Percentiles rank a stretch among this genome's conserved stretches.
phyloP scores from a whole-genome alignment of 208 protist species.

The Acanthamoeba castellanii region DNA sequence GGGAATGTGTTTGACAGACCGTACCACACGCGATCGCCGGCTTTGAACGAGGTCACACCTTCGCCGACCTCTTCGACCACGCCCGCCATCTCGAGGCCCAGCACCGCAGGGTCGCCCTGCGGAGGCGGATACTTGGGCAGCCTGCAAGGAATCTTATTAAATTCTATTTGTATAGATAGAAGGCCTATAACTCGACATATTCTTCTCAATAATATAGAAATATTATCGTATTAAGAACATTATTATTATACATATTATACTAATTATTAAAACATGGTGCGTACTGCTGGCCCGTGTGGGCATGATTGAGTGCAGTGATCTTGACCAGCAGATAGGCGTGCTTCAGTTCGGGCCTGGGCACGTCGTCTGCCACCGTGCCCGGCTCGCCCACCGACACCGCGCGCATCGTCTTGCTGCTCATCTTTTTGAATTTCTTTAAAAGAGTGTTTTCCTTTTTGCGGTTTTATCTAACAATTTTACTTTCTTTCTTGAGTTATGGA shows the following conservation, averaged over 20 bases:
- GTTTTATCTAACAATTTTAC: too few relatives aligned
- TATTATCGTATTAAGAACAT: too few relatives aligned
- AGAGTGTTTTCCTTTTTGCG: too few relatives aligned
- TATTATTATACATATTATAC: not conserved
- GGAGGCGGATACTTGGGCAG: constrained; percentile 93
- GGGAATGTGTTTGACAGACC: too few relatives aligned
- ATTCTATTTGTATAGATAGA: too few relatives aligned
- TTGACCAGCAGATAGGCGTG: constrained; percentile 90
- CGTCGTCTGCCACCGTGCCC: not conserved
- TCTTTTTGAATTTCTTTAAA: not conserved
- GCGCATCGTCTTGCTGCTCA: constrained; percentile 7
- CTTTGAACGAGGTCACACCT: not conserved
- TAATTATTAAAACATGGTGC: not conserved
- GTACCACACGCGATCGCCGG: not conserved
- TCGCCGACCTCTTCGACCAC: not conserved
- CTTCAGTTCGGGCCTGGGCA: not conserved
- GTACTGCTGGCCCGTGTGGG: constrained; percentile 86
- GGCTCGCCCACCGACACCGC: constrained; percentile 7
- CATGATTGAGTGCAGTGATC: constrained; percentile 93
- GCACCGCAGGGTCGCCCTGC: constrained; percentile 81
- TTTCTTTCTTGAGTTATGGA: too few relatives aligned
- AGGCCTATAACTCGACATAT: too few relatives aligned
- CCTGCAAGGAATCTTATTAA: constrained; percentile 64
- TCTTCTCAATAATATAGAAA: too few relatives aligned
- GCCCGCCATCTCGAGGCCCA: not conserved